phyloP scores from a whole-genome alignment of 768 basidiomycete species.

The Paxillus involutus region DNA sequence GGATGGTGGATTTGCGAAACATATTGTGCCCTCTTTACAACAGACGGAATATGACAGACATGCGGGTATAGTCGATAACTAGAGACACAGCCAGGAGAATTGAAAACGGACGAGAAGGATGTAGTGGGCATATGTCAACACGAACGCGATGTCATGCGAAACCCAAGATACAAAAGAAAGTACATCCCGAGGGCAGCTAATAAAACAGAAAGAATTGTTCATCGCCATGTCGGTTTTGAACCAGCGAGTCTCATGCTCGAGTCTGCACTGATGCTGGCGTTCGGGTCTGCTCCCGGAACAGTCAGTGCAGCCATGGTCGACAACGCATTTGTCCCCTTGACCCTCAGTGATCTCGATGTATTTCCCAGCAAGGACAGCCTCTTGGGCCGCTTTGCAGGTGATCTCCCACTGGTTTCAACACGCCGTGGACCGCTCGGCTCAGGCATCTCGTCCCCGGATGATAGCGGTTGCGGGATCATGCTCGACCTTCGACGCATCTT shows the following conservation, averaged over 20 bases:
- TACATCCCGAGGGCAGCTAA: conserved; percentile 18
- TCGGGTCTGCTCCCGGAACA: conserved; percentile 40
- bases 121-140: background rate
- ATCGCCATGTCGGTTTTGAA: conserved; percentile 60
- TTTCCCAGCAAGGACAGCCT: conserved; percentile 53
- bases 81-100: conserved; percentile 6
- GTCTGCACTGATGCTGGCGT: conserved; percentile 43
- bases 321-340: conserved; percentile 33
- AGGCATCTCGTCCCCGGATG: conserved; percentile 37
- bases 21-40: conserved; percentile 5
- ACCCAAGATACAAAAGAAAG: conserved; percentile 2
- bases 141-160: conserved; percentile 3
- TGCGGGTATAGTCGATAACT: conserved; percentile 20
- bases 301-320: conserved; percentile 31
- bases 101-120: background rate
- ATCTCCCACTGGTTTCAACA: conserved; percentile 40
- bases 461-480: conserved; percentile 69
- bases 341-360: conserved; percentile 34
- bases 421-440: conserved; percentile 40
- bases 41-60: conserved; percentile 9
- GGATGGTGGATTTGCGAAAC: background rate
- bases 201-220: conserved; percentile 22
- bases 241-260: conserved; percentile 43
- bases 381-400: conserved; percentile 61
- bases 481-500: conserved; percentile 76